These are phyloP conservation scores for Psilocybe mexicana DNA, from an alignment of 1,284 basidiomycete species.

Conservation along the genomic window DNA sequence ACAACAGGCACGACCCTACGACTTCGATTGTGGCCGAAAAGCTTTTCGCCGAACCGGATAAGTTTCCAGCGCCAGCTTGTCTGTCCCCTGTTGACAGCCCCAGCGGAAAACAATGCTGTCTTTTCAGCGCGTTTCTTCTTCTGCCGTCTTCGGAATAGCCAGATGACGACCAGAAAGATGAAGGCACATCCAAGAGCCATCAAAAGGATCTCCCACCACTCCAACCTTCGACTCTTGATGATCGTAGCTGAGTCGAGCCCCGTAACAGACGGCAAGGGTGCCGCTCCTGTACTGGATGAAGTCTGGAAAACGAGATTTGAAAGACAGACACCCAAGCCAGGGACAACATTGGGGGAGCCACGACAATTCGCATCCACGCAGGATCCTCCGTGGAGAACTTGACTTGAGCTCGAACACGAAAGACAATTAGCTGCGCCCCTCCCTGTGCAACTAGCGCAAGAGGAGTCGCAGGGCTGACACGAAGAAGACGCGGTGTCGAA, in stretches of 20 bases:
- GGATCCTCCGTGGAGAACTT: conserved; percentile 59
- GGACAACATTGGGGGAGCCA: conserved; percentile 50
- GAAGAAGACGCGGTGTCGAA: conserved; percentile 63
- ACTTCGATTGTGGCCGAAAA: conserved; percentile 53
- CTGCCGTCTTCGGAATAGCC: conserved; percentile 67
- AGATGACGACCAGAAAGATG: conserved; percentile 65
- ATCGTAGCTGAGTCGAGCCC: conserved; percentile 53
- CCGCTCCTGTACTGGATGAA: conserved; percentile 30
- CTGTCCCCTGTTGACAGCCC: conserved; percentile 39
- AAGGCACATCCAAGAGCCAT: conserved; percentile 79
- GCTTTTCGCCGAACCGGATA: conserved; percentile 52
- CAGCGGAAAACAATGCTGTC: conserved; percentile 59
- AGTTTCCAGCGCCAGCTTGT: conserved; percentile 50
- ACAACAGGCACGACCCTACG: conserved; percentile 16
- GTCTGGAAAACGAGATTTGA: conserved; percentile 61
- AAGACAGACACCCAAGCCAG: conserved; percentile 75
- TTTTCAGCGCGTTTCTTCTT: conserved; percentile 62
- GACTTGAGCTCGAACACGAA: conserved; percentile 62
- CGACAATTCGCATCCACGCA: conserved; percentile 64
- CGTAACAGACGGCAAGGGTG: conserved; percentile 57
- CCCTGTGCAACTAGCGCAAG: conserved; percentile 72
- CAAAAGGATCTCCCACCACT: conserved; percentile 81
- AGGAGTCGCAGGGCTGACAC: conserved; percentile 69
- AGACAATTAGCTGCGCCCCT: conserved; percentile 65
- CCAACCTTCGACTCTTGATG: conserved; percentile 46